Evolutionary conservation across 2,329 filamentous ascomycete genomes (phyloP), one percentile per base, ranked within the genome.

Genomic region (Cladosporium sp.): DNA sequence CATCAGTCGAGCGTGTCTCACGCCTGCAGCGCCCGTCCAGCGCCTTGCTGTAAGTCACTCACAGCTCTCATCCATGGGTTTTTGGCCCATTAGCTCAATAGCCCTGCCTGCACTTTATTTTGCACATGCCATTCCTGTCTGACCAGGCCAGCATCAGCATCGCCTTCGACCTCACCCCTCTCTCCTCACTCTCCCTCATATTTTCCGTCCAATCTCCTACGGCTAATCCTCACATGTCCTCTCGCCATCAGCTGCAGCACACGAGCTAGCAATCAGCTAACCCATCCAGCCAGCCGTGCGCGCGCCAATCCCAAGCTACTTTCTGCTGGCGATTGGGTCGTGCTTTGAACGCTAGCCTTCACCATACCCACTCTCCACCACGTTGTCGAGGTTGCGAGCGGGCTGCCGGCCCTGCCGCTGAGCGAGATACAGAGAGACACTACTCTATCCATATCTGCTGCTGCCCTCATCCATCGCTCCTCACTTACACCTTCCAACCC

Each of bases 291-390:
- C 20, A 41, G 37, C 17, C 15, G 20, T n/a, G n/a, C 38, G 20
- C 37, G 44, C 20, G 39, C 39, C 36, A 38, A 27, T 38, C 43
- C 32, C 15, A 5, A 24, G 43, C 43, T 47, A 39, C 22, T 9
- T 5, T n/a, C 32, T n/a, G 32, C 32, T n/a, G n/a, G n/a, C n/a
- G n/a, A n/a, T n/a, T n/a, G 45, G 45, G 36, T 41, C 38, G 45
- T 48, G 45, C 45, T n/a, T 19, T 17, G 11, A 3, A 17, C 45
- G 27, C 45, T 48, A 48, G 37, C 32, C 32, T 36, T 34, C 36
- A 24, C n/a, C 36, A 48, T 48, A 48, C 45, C 45, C 45, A 48
- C 45, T 41, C 37, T n/a, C 37, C 37, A 40, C 37, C 27, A 48
- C 39, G 39, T 41, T 41, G 39, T 38, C 13, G 12, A 24, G 32